Evolutionary conservation across 331 rosid genomes (phyloP).

Genomic region (Phaseolus coccineus): DNA sequence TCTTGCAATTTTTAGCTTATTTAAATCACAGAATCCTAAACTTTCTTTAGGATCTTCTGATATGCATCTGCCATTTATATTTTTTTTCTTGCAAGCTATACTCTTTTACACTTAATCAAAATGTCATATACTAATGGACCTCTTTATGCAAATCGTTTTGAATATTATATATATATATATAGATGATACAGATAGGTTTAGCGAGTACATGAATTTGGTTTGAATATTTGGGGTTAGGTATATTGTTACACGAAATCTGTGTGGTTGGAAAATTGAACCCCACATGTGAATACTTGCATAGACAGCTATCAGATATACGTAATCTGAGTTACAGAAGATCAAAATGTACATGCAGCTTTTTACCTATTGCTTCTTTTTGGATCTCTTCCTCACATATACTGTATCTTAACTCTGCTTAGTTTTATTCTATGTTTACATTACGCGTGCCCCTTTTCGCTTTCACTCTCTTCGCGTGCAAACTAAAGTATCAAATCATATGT

Average conservation of each 20-base stretch:
- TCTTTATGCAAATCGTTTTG: not conserved
- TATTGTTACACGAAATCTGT: slow-evolving; percentile 28
- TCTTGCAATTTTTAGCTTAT: not conserved
- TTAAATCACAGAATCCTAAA: not conserved
- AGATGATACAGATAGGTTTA: slow-evolving; percentile 3
- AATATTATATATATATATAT: no score
- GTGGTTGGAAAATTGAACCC: slow-evolving; percentile 37
- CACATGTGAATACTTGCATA: slow-evolving; percentile 47
- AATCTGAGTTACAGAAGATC: slow-evolving; percentile 39
- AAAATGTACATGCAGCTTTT: not conserved
- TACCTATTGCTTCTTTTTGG: not conserved
- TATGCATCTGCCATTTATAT: no score
- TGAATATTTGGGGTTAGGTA: slow-evolving; percentile 24
- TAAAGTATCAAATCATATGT: not conserved
- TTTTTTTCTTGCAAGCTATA: not conserved
- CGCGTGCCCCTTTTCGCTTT: not conserved
- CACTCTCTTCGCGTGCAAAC: not conserved
- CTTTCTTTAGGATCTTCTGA: not conserved
- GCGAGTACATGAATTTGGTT: not conserved
- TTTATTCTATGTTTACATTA: not conserved
- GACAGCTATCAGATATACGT: slow-evolving; percentile 48
- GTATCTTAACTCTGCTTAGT: not conserved
- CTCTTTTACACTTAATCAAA: not conserved
- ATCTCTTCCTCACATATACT: not conserved
- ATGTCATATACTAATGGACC: not conserved